Conservation (phyloP, 2,329 filamentous ascomycete genomes). For the Curvularia hawaiiensis region DNA sequence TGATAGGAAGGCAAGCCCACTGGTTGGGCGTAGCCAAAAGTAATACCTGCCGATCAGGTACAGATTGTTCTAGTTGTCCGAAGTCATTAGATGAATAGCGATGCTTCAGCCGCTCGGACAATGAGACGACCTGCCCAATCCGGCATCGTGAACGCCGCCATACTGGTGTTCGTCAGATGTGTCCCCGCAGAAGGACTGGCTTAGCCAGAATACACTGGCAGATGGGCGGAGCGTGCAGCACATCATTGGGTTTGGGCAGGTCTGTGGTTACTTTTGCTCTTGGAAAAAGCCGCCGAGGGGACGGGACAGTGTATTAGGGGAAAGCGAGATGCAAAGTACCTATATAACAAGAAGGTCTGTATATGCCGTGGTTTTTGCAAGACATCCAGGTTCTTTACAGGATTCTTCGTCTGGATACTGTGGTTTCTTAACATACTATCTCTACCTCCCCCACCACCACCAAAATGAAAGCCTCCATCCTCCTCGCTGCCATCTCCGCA, state of each 20-base stretch:
- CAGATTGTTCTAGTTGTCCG: slow-evolving; percentile 11
- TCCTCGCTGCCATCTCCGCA: slow-evolving; percentile 30
- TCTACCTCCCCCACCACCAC: not conserved
- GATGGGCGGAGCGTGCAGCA: slow-evolving; percentile 28
- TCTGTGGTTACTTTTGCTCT: slow-evolving; percentile 1
- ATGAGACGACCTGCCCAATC: slow-evolving; percentile 33
- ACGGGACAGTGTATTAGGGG: not conserved
- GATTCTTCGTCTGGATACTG: not conserved
- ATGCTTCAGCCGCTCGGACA: slow-evolving; percentile 24
- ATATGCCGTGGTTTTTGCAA: not conserved
- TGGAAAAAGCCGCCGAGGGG: not conserved
- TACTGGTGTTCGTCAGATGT: slow-evolving; percentile 14
- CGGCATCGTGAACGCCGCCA: slow-evolving; percentile 25
- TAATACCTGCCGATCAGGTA: slow-evolving; percentile 28
- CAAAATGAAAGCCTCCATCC: slow-evolving; percentile 40
- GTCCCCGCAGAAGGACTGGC: not conserved
- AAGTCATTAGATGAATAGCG: slow-evolving; percentile 25
- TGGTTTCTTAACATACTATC: not conserved
- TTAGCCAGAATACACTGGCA: slow-evolving; percentile 8
- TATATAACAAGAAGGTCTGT: not conserved
- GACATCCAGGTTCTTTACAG: not conserved
- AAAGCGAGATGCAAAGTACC: not conserved
- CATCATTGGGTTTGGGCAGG: slow-evolving; percentile 35
- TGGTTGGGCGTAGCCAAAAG: slow-evolving; percentile 11
- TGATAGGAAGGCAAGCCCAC: slow-evolving; percentile 34